Percentiles rank a stretch among this genome's conserved stretches.
Conservation (phyloP, 345 rosid species). For the Combretum micranthum region DNA sequence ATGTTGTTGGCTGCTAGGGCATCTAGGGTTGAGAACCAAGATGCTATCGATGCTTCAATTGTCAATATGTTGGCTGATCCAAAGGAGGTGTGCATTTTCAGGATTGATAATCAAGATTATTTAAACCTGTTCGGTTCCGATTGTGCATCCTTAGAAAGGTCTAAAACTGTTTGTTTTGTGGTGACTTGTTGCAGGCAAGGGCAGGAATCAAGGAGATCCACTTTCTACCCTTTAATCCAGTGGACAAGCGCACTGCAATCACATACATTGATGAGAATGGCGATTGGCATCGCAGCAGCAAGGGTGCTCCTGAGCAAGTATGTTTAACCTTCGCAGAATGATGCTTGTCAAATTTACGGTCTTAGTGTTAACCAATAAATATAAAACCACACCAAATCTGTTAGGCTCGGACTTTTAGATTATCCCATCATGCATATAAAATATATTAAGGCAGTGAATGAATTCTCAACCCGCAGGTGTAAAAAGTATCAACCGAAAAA, state of each 20-base stretch:
- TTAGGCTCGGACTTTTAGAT: no score
- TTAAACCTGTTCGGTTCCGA: not conserved
- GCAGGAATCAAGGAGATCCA: slow-evolving; percentile 82
- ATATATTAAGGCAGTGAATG: no score
- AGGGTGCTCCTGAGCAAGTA: slow-evolving; percentile 97
- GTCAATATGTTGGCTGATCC: slow-evolving; percentile 83
- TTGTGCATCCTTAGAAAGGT: not conserved
- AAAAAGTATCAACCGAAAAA: no score
- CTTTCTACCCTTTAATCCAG: slow-evolving; percentile 93
- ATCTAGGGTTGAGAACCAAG: slow-evolving; percentile 88
- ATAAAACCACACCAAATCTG: not conserved
- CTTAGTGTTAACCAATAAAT: not conserved
- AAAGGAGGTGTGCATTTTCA: slow-evolving; percentile 38
- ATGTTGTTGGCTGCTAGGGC: slow-evolving; percentile 75
- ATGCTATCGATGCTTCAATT: slow-evolving; percentile 92
- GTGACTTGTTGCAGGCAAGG: slow-evolving; percentile 46
- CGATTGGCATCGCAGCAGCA: slow-evolving; percentile 78
- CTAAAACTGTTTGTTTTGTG: not conserved
- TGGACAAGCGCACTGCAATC: slow-evolving; percentile 90
- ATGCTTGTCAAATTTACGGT: not conserved
- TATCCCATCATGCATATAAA: no score
- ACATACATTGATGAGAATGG: slow-evolving; percentile 64
- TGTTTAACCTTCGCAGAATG: not conserved
- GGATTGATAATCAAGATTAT: not conserved
- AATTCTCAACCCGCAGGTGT: no score